Base-by-base conservation (phyloP, 768 basidiomycete species). In the Lactifluus hygrophoroides region DNA sequence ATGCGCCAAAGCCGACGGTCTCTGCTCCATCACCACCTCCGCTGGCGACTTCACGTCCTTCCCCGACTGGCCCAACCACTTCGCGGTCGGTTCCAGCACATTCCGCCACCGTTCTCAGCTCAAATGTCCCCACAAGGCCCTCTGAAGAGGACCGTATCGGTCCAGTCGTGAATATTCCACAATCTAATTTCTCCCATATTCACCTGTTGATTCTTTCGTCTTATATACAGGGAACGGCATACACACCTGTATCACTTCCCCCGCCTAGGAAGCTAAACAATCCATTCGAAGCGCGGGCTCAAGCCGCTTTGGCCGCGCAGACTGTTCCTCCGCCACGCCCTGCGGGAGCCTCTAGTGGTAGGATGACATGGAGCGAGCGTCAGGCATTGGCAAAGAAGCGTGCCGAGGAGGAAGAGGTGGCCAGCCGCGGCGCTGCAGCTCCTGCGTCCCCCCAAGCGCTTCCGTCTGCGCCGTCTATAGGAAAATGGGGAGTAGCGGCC, bases 331-430 rank as follows among this genome's bases (percentile, higher is more conserved):
- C n/a, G 63, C 66, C 8, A 62, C 57, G 63, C 52, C 0, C 54
- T 34, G 17, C 62, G 1, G 51, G 73, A 2, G 50, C 73, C 21
- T 81, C 77, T 0, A 57, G 75, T 1, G 90, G 90, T 75, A 94
- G 92, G 70, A 70, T 95, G 61, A 95, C 94, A 0, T 98, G 95
- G 95, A 88, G 81, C 57, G 89, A 98, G 69, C 79, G 94, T 21
- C 94, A 97, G 68, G 93, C 90, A 0, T 74, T 86, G n/a, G 87
- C 92, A 1, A 94, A 94, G 76, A 86, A 86, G 68, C 88, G 91
- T 65, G 76, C 79, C 16, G 89, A 85, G 63, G 91, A 89, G 64
- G 94, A 92, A 56, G 85, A 84, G 59, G 74, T 76, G 9, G 74
- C 73, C 46, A 90, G 88, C 66, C 82, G 76, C 44, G 73, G 75